Base-by-base conservation (phyloP, 177 flowering plant species). In the Vitis hybrid region DNA sequence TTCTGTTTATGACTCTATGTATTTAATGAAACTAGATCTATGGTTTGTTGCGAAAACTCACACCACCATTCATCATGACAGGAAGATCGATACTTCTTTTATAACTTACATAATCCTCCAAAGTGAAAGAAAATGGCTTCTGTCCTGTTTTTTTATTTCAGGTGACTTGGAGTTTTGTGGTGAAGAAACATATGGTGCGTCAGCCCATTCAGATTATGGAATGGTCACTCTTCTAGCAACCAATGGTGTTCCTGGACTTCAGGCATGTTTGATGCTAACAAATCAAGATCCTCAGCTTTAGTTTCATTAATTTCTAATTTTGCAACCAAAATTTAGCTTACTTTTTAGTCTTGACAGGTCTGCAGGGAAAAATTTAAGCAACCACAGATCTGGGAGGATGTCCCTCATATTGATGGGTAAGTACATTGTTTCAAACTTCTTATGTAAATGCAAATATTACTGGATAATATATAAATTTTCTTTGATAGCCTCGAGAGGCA, bases 191-290 rank as follows among this genome's bases (percentile, higher is more conserved):
- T 86, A 69, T 79, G 94, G 94, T 65, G 93, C 97, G 61, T 90
- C 96, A 63, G 93, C 98, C 62, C 98, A 94, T 82, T 94, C 98
- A 66, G 98, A 94, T 82, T 90, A 87, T 80, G 97, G 98, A 65
- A 87, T 88, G 93, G 68, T 92, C 76, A 92, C 97, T 74, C 92
- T 94, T 74, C 82, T 92, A 7, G 86, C 81, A 50, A 83, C 86
- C 39, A 82, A 92, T 78, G 96, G 93, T 29, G 87, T 92, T 74
- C 83, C 73, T 62, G 96, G 98, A 57, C 93, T 92, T 72, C 96
- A 90, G 93, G 96, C 76, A 82, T 68, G 86, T 70, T 14, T 55
- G 20, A 33, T 55, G 29, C 7, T 7, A 52, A 20, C 31, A 0
- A 2, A 15, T 2, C 58, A 50, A 13, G 18, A 26, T 18, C 8